A percentile compares a stretch with the other conserved stretches of the same genome.
phyloP scores from a whole-genome alignment of 2,329 filamentous ascomycete genomes.

The Lasiodiplodia sp. region DNA sequence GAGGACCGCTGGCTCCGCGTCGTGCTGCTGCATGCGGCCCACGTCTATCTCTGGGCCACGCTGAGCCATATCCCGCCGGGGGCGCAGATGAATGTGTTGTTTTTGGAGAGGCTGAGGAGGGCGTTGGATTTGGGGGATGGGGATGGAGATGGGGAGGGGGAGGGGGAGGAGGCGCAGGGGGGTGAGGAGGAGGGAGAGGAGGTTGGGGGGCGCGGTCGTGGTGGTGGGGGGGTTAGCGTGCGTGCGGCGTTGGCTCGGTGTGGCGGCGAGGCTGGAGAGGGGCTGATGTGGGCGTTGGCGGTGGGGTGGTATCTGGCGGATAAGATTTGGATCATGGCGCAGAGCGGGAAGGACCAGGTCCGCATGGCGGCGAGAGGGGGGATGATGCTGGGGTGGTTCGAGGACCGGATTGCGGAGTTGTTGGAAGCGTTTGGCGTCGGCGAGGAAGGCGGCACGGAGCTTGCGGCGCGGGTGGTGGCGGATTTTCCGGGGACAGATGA shows the following conservation, averaged over 20 bases:
- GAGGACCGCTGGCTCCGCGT: background rate
- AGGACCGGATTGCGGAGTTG: background rate
- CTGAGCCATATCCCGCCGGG: background rate
- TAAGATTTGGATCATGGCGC: background rate
- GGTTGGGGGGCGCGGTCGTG: background rate
- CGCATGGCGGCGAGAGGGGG: background rate
- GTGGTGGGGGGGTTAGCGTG: background rate
- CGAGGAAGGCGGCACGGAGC: background rate
- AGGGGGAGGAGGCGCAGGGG: no score
- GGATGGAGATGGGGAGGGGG: no score
- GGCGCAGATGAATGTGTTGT: background rate
- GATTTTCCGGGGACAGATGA: background rate
- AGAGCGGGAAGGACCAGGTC: background rate
- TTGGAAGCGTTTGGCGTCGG: background rate
- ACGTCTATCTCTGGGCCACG: background rate
- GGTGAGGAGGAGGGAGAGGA: background rate
- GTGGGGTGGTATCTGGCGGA: background rate
- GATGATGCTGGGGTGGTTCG: background rate
- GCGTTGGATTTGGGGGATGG: background rate
- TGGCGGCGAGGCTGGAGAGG: background rate
- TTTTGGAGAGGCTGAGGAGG: background rate
- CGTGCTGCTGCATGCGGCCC: background rate
- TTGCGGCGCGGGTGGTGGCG: background rate
- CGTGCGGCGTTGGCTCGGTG: background rate
- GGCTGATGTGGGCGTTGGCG: background rate